Evolutionary conservation across 176 grass and related monocot genomes (phyloP).

Genomic region (Echinochloa phyllopogon): DNA sequence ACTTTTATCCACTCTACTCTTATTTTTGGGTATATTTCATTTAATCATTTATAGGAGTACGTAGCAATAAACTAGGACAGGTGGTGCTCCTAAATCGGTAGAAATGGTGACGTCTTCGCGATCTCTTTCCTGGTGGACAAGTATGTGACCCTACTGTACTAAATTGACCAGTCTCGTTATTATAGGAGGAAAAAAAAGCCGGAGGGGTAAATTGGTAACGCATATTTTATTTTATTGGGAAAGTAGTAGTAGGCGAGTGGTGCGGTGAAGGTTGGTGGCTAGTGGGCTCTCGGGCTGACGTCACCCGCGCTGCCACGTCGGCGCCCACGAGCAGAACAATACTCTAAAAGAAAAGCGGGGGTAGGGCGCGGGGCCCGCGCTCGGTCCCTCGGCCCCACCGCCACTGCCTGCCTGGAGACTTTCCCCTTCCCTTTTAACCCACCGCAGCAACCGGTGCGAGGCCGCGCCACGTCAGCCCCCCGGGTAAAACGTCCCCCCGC

Average conservation of each 20-base stretch:
- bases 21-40: not conserved
- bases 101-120: not conserved
- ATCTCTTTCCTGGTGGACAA: not conserved
- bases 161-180: slow-evolving; percentile 13
- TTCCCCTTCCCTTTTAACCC: slow-evolving; percentile 55
- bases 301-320: slow-evolving; percentile 59
- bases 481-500: slow-evolving; percentile 1
- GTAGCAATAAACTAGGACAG: not conserved
- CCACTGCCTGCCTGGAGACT: slow-evolving; percentile 46
- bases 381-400: not conserved
- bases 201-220: not conserved
- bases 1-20: not conserved
- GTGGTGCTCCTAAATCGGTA: not conserved
- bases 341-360: slow-evolving; percentile 37
- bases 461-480: slow-evolving; percentile 49
- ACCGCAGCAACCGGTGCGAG: slow-evolving; percentile 38
- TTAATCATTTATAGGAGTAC: too few relatives aligned
- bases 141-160: not conserved
- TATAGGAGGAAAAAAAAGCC: not conserved
- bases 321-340: slow-evolving; percentile 56
- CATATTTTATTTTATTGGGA: slow-evolving; percentile 1
- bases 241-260: slow-evolving; percentile 26
- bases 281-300: slow-evolving; percentile 37
- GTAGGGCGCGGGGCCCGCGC: not conserved
- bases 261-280: slow-evolving; percentile 76